Percentiles rank a stretch among this genome's conserved stretches.
These are phyloP conservation scores for Luvunga scandens DNA, from an alignment of 345 rosid species.

Conservation along the genomic window DNA sequence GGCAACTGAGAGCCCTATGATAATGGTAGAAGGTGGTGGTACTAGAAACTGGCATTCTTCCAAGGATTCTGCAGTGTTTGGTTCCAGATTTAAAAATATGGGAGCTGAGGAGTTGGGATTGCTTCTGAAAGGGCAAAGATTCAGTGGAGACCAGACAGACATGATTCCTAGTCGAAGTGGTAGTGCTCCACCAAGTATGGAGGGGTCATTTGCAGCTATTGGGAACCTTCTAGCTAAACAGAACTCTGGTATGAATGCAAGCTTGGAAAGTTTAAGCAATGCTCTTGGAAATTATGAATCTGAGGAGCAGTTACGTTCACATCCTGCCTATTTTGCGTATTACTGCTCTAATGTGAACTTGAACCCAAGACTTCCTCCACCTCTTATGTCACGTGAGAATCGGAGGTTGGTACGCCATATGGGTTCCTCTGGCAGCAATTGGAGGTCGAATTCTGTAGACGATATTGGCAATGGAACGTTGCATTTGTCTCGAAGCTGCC, in stretches of 20 bases:
- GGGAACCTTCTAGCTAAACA: constrained; percentile 68
- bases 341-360: constrained; percentile 76
- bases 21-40: constrained; percentile 63
- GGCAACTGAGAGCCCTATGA: constrained; percentile 89
- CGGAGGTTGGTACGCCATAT: constrained; percentile 59
- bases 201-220: constrained; percentile 86
- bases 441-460: constrained; percentile 47
- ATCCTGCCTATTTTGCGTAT: constrained; percentile 79
- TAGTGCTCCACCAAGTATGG: constrained; percentile 97
- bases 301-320: constrained; percentile 77
- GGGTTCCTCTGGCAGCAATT: constrained; percentile 58
- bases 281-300: constrained; percentile 51
- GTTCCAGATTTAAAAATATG: constrained; percentile 51
- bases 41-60: constrained; percentile 56
- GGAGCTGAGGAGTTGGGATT: constrained; percentile 74
- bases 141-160: constrained; percentile 42
- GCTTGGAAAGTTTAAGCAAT: constrained; percentile 57
- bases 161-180: constrained; percentile 78
- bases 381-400: constrained; percentile 79
- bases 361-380: constrained; percentile 94
- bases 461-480: constrained; percentile 45
- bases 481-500: constrained; percentile 49
- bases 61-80: constrained; percentile 48
- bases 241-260: constrained; percentile 37
- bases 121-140: constrained; percentile 61